Evolutionary conservation across 768 basidiomycete species (phyloP), one percentile per base, ranked within the genome.

Genomic region (Leccinum olivaceopallidum): DNA sequence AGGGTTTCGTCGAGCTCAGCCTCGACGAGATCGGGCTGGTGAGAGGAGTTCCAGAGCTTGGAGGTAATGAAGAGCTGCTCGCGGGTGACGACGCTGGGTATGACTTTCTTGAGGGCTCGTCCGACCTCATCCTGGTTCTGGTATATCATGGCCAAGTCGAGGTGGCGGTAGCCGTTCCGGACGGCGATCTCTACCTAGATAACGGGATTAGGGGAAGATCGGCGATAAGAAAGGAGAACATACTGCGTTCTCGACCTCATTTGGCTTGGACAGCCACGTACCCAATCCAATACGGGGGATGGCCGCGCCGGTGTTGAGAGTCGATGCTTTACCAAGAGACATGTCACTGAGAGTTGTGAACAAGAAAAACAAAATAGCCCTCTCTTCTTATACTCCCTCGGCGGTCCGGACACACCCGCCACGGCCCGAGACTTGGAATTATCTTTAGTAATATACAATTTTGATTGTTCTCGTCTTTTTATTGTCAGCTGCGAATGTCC

Each of bases 71-170:
- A 92, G 58, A 94, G 81, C 14, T 94, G 86, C 70, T 90, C 85
- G 64, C 92, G 88, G 69, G 86, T 83, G 61, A 92, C 89, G 56
- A 92, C 88, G 9, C 83, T 83, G 1, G 86, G 86, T 61, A 92
- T 85, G 69, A 93, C 83, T 69, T 88, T 89, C 74, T 88, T 87
- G 69, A 92, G 78, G 2, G 89, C 89, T 4, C 80, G 79, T 5
- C 90, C 88, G 57, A 91, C 85, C 74, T 89, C 90, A 59, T 85
- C 79, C 73, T 93, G 92, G 73, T 94, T 95, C 63, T 79, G 70
- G 75, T 94, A 94, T 52, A 90, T 78, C 83, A 83, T 83, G 4
- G 92, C 93, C 20, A 90, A 82, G 73, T 95, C 93, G 64, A 95
- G 83, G 74, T 95, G 93, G 53, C 90, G 81, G 73, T 94, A 94